phyloP scores from a whole-genome alignment of 306 rosid genomes.

The Rubus parviflorus region DNA sequence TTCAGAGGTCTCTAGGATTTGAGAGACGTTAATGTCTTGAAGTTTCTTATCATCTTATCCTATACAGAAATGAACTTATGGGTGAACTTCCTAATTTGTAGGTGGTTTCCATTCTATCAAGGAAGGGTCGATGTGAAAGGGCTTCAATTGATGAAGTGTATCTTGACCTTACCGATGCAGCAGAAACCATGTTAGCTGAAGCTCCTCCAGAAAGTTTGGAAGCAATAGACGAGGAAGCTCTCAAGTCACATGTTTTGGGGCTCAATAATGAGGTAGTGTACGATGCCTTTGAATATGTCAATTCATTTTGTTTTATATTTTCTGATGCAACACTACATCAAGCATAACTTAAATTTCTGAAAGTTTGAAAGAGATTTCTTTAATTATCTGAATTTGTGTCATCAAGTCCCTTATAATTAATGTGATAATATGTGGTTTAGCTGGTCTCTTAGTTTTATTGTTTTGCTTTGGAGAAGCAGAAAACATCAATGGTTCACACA shows the following conservation, averaged over 20 bases:
- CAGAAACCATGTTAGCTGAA: conserved; percentile 69
- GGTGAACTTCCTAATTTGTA: conserved; percentile 26
- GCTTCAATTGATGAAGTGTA: conserved; percentile 98
- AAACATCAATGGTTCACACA: not conserved
- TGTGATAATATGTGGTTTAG: not conserved
- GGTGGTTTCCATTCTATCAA: conserved; percentile 82
- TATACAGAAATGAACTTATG: conserved; percentile 4
- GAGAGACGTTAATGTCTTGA: conserved; percentile 1
- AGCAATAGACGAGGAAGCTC: conserved; percentile 57
- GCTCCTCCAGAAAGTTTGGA: conserved; percentile 65
- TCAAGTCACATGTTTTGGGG: conserved; percentile 86
- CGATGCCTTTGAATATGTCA: conserved; percentile 4
- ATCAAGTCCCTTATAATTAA: not conserved
- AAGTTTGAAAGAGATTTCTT: not conserved
- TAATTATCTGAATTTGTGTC: not conserved
- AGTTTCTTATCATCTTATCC: not conserved
- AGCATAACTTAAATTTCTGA: not conserved
- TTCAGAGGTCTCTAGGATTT: conserved; percentile 59
- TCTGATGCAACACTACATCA: not conserved
- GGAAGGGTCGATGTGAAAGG: conserved; percentile 90
- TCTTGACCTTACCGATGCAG: conserved; percentile 89
- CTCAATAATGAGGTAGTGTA: conserved; percentile 56
- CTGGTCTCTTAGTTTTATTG: not conserved
- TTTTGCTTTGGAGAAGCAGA: not conserved
- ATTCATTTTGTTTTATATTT: not conserved